Conservation (phyloP, 1,284 basidiomycete species). For the Moniliella sp. region DNA sequence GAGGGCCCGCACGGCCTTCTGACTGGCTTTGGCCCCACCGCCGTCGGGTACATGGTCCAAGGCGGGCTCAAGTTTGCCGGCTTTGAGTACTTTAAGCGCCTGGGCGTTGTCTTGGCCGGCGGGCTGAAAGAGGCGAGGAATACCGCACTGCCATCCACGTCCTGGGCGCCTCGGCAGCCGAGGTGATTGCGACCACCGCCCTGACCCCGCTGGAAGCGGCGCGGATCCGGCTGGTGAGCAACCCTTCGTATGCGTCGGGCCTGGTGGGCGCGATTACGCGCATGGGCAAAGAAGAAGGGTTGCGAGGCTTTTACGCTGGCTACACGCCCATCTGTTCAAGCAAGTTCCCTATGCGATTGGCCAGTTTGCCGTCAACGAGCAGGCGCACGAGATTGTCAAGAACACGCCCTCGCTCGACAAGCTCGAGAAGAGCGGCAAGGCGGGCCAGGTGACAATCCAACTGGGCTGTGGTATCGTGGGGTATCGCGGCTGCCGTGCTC, state of each 20-base stretch:
- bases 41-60: constrained; percentile 71
- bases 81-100: too few species aligned
- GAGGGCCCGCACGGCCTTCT: constrained; percentile 62
- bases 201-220: constrained; percentile 55
- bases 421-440: constrained; percentile 41
- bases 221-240: constrained; percentile 65
- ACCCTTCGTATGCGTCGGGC: constrained; percentile 52
- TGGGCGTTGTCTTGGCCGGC: constrained; percentile 39
- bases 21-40: constrained; percentile 79
- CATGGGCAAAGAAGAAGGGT: constrained; percentile 40
- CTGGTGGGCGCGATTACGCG: constrained; percentile 58
- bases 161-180: constrained; percentile 58
- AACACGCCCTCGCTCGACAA: constrained; percentile 35
- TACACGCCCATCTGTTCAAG: constrained; percentile 74
- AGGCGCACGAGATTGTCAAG: constrained; percentile 51
- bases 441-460: constrained; percentile 46
- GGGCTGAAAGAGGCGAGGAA: constrained; percentile 51
- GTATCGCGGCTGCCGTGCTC: constrained; percentile 65
- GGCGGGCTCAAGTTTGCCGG: constrained; percentile 43
- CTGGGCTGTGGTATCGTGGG: constrained; percentile 58
- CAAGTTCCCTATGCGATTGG: constrained; percentile 34
- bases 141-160: constrained; percentile 73
- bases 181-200: constrained; percentile 75
- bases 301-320: constrained; percentile 23
- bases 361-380: constrained; percentile 49